Base-by-base conservation (phyloP, 1,139 yeast genomes). In the Pichia terricola region DNA sequence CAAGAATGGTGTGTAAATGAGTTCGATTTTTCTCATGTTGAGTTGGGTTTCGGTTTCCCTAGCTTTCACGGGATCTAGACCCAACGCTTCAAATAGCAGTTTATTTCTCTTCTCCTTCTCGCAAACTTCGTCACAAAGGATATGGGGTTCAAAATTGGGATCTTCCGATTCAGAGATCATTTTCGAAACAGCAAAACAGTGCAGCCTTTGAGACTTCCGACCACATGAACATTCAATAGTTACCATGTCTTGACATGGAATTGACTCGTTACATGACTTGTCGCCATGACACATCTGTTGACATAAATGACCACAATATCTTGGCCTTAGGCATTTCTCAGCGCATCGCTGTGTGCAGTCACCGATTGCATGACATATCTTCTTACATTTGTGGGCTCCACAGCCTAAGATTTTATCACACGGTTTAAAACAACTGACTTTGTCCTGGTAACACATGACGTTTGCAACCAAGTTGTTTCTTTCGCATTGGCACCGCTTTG, bases 401-500 rank as follows among this genome's bases (percentile, higher is more conserved):
- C 86, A 79, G 0, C 66, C 58, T 47, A 84, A 69, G 4, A 62
- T 54, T 44, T 70, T 73, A 2, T 68, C 73, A 65, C 97, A 88
- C 26, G 68, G 63, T 38, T 65, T 69, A 10, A 91, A 89, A 63
- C 97, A 88, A 3, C 86, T 77, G 0, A 82, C 88, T 31, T 68
- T 68, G 6, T 70, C 67, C 49, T 82, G 85, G 41, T 81, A 82
- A 62, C 96, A 82, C 53, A 78, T 75, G 25, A 84, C 77, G 28
- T 85, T 83, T 39, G 77, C 73, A 28, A 85, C 70, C 8, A 66
- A 65, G 16, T 53, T 53, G 28, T 66, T 66, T 49, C 73, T 71
- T 4, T 89, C 89, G 68, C 97, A 88, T 51, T 76, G 74, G 60
- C 97, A 88, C 25, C 54, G 55, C 54, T 77, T 81, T 30, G 73